phyloP scores from a whole-genome alignment of 352 stramenopile species.

The Phytophthora pistaciae region DNA sequence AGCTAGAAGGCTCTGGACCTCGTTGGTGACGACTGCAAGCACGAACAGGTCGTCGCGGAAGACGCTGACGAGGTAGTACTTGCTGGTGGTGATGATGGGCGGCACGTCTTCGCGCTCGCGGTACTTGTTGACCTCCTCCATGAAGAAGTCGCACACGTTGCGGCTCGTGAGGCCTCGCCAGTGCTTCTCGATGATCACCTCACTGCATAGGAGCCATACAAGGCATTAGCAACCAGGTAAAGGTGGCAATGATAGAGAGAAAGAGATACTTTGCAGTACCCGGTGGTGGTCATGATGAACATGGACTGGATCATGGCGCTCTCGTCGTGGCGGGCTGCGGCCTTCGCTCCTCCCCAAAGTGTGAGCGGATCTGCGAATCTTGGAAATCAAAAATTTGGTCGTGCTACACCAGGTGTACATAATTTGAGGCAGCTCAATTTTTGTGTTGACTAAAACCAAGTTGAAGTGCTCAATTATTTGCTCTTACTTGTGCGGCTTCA shows the following conservation, averaged over 20 bases:
- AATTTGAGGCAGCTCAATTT: slow-evolving; percentile 13
- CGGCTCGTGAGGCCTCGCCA: slow-evolving; percentile 96
- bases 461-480: neutral
- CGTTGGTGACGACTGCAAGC: slow-evolving; percentile 94
- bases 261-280: slow-evolving; percentile 41
- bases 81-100: slow-evolving; percentile 89
- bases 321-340: neutral
- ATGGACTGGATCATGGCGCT: slow-evolving; percentile 96
- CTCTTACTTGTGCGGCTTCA: slow-evolving; percentile 6
- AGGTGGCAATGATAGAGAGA: neutral
- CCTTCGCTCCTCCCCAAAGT: neutral
- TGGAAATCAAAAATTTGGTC: slow-evolving; percentile 31
- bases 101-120: slow-evolving; percentile 87
- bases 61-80: slow-evolving; percentile 93
- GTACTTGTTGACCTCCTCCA: slow-evolving; percentile 96
- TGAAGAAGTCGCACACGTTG: slow-evolving; percentile 98
- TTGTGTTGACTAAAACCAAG: slow-evolving; percentile 12
- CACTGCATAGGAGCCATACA: slow-evolving; percentile 46
- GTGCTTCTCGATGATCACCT: slow-evolving; percentile 99
- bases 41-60: slow-evolving; percentile 96
- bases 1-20: slow-evolving; percentile 64
- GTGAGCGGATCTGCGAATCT: slow-evolving; percentile 18
- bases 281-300: slow-evolving; percentile 96
- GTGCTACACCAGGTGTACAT: slow-evolving; percentile 18
- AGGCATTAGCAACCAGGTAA: slow-evolving; percentile 19